A percentile compares a stretch with the other conserved stretches of the same genome.
Evolutionary conservation across 228 moss, liverwort and hornwort genomes (phyloP).

Genomic region (Sphagnum magellanicum): DNA sequence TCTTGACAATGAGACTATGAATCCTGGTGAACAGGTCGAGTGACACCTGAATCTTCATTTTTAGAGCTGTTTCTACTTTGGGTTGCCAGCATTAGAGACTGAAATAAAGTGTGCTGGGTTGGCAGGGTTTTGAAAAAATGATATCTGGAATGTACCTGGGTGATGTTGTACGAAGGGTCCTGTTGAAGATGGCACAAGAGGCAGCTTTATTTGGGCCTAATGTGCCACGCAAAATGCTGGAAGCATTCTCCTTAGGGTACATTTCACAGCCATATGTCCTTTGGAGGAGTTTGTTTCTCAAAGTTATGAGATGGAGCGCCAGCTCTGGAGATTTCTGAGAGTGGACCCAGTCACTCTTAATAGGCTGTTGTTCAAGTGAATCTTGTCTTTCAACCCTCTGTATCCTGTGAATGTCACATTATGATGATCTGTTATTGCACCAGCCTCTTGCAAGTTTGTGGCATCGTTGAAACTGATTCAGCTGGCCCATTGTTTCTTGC

Average conservation of each 20-base stretch:
- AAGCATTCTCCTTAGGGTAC: conserved; percentile 37
- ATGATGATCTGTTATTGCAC: no score
- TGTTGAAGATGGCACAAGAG: conserved; percentile 65
- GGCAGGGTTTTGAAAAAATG: conserved; percentile 73
- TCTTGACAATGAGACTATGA: conserved; percentile 60
- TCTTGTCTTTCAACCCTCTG: no score
- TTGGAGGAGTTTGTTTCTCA: not conserved
- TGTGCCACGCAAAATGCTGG: conserved; percentile 28
- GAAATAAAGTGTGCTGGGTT: not conserved
- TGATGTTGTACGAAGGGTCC: conserved; percentile 66
- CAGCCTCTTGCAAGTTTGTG: not conserved
- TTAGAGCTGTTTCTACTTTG: not conserved
- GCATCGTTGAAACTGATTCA: not conserved
- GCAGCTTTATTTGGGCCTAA: conserved; percentile 36
- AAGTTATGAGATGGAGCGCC: not conserved
- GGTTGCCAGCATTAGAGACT: not conserved
- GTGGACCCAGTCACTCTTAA: not conserved
- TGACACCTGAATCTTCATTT: not conserved
- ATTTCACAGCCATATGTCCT: not conserved
- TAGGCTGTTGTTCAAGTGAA: no score
- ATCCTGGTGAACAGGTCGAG: conserved; percentile 69
- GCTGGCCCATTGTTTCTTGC: conserved; percentile 3
- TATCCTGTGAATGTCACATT: no score
- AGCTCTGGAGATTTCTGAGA: not conserved
- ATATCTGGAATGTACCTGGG: conserved; percentile 82